Evolutionary conservation across 1,284 basidiomycete species (phyloP).

Genomic region (Prillingera fragicola): DNA sequence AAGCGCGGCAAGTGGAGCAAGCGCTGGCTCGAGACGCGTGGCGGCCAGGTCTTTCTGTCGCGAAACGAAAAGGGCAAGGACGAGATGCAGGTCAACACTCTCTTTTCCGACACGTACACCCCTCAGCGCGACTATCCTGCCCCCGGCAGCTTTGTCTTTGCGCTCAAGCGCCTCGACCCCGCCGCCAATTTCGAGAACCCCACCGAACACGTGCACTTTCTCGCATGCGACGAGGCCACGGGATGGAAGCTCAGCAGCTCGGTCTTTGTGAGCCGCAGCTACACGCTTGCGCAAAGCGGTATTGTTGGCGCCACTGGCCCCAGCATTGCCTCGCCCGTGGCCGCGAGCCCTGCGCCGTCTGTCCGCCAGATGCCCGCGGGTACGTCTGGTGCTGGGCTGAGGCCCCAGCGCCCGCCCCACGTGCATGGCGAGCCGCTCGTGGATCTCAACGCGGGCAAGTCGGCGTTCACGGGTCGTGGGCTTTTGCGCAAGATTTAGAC

Average conservation of each 20-base stretch:
- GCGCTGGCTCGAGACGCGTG: constrained; percentile 74
- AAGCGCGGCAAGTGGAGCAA: constrained; percentile 90
- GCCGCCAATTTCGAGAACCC: constrained; percentile 75
- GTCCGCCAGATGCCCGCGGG: no score
- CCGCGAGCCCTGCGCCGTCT: no score
- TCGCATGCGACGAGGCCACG: constrained; percentile 59
- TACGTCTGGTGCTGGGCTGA: no score
- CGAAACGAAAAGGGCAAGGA: constrained; percentile 85
- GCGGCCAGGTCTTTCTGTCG: constrained; percentile 74
- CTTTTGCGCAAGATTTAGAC: no score
- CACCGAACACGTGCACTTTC: constrained; percentile 74
- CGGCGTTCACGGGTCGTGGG: no score
- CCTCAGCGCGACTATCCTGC: constrained; percentile 57
- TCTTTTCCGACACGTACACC: constrained; percentile 76
- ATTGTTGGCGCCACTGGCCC: no score
- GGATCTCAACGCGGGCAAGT: no score
- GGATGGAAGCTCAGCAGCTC: constrained; percentile 36
- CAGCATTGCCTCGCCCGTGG: no score
- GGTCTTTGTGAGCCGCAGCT: constrained; percentile 28
- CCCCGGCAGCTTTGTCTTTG: constrained; percentile 67
- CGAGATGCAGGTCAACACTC: constrained; percentile 52
- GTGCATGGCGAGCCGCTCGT: no score
- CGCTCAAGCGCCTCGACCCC: constrained; percentile 74
- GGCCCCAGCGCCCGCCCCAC: no score
- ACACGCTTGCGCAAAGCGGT: constrained; percentile 7